phyloP scores from a whole-genome alignment of 2,329 filamentous ascomycete species.

The Fusarium papillatum region DNA sequence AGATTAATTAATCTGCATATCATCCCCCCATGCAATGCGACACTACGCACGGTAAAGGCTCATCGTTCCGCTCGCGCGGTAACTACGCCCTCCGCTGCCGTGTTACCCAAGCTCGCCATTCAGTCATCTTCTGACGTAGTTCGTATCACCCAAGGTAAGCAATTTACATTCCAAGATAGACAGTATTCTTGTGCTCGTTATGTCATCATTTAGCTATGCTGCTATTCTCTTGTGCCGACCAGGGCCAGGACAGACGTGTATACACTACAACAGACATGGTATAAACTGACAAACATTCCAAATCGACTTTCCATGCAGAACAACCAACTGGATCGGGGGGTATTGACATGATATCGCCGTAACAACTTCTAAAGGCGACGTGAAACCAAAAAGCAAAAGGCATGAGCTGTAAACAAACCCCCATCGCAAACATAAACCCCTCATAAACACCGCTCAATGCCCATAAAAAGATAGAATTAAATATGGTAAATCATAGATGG shows the following conservation, averaged over 20 bases:
- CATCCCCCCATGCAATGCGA: neutral
- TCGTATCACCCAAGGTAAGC: no score
- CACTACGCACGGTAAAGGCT: neutral
- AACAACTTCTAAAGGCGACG: conserved; percentile 17
- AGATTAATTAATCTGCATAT: neutral
- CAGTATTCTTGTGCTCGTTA: neutral
- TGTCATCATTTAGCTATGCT: conserved; percentile 2
- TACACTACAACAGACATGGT: conserved; percentile 4
- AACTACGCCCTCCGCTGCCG: neutral
- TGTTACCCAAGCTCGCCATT: neutral
- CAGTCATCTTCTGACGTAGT: neutral
- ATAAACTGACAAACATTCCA: neutral
- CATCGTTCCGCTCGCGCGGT: neutral
- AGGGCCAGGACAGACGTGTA: neutral
- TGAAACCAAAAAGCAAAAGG: conserved; percentile 5
- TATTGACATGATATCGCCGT: conserved; percentile 30
- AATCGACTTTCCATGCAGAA: conserved; percentile 11
- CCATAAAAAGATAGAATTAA: conserved; percentile 11
- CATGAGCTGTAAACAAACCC: neutral
- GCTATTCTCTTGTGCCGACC: neutral
- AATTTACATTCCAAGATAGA: neutral
- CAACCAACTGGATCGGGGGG: conserved; percentile 25
- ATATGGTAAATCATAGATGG: neutral
- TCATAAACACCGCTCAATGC: conserved; percentile 17
- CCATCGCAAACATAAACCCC: neutral